Percentiles rank a stretch among this genome's conserved stretches.
Evolutionary conservation across 768 basidiomycete genomes (phyloP).

Genomic region (Mycena galopus): DNA sequence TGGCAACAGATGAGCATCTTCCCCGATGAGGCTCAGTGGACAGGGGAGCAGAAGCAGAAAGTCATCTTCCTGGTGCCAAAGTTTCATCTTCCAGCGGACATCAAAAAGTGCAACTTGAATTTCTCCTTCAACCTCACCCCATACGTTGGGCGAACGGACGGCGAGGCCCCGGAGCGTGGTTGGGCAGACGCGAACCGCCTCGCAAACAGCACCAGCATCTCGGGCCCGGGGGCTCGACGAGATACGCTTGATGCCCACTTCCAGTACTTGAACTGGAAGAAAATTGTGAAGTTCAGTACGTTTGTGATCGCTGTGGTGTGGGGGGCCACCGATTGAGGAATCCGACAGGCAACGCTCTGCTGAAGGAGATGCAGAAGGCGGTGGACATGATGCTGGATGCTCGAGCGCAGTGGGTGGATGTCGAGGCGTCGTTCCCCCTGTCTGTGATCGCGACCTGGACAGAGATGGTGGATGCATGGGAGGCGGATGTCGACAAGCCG

Average conservation of each 20-base stretch:
- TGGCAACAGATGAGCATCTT: too few species aligned
- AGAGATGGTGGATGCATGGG: constrained; percentile 21
- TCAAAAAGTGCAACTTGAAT: constrained; percentile 40
- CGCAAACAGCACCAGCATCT: too few species aligned
- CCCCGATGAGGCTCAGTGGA: too few species aligned
- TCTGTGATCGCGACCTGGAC: constrained; percentile 38
- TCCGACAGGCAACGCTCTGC: not conserved
- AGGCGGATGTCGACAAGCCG: constrained; percentile 12
- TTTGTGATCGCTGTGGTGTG: not conserved
- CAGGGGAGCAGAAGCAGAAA: not conserved
- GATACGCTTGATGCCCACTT: too few species aligned
- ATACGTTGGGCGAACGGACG: too few species aligned
- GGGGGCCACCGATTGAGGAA: not conserved
- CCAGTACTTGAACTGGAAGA: too few species aligned
- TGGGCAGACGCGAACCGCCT: too few species aligned
- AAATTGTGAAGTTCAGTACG: not conserved
- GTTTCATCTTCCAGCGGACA: constrained; percentile 48
- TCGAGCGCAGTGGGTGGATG: not conserved
- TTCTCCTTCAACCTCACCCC: too few species aligned
- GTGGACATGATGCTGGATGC: not conserved
- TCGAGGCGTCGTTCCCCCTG: constrained; percentile 32
- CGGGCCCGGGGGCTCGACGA: too few species aligned
- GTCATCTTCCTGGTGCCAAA: constrained; percentile 41
- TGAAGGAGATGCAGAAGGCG: too few species aligned
- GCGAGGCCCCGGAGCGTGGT: too few species aligned